A percentile compares a stretch with the other conserved stretches of the same genome.
phyloP scores from a whole-genome alignment of 148 eudicot species.

The Pouteria glomerata region DNA sequence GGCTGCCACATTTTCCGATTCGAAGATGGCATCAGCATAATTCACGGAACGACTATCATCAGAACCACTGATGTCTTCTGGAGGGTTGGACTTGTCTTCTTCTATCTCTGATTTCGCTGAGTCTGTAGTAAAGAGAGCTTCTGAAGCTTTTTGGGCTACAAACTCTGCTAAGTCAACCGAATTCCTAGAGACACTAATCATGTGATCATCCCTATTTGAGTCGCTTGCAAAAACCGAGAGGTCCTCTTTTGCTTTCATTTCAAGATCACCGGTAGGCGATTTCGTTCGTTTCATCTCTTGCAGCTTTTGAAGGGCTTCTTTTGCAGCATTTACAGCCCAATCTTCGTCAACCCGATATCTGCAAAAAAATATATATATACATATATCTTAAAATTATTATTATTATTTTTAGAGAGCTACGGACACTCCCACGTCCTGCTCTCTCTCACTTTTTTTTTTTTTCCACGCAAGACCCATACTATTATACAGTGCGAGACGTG shows the following conservation, averaged over 20 bases:
- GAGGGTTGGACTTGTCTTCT: too few relatives aligned
- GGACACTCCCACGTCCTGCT: neutral
- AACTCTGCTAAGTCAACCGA: neutral
- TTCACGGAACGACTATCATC: too few relatives aligned
- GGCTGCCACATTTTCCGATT: too few relatives aligned
- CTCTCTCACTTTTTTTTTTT: neutral
- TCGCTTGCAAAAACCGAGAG: neutral
- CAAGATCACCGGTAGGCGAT: neutral
- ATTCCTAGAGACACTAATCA: neutral
- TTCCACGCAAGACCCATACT: too few relatives aligned
- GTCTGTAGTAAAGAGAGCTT: neutral
- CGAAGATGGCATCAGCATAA: too few relatives aligned
- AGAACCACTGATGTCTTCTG: too few relatives aligned
- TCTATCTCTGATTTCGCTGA: neutral
- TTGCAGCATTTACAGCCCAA: conserved; percentile 32
- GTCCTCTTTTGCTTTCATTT: conserved; percentile 1
- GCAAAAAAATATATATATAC: neutral
- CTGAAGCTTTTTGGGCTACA: neutral
- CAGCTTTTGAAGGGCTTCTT: conserved; percentile 26
- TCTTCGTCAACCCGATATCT: conserved; percentile 21
- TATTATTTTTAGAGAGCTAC: neutral
- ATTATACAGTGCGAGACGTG: too few relatives aligned
- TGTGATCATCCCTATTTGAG: conserved; percentile 4
- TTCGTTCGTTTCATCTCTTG: conserved; percentile 14
- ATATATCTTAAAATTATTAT: neutral